Percentiles rank a stretch among this genome's conserved stretches.
Conservation (phyloP, 257 asterid species). For the Salvia rosmarinus region DNA sequence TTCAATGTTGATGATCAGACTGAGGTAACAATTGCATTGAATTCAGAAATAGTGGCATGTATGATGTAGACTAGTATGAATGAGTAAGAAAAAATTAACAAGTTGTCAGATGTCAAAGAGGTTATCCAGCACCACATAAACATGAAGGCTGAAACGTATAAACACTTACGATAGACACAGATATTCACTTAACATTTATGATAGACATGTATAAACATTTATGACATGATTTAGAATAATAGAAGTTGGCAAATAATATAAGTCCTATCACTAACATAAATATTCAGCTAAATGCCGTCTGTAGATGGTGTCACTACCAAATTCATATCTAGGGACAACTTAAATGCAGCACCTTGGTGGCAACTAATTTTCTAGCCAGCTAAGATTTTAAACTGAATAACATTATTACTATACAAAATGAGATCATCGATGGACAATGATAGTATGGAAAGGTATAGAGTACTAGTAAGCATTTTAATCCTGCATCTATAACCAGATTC, state of each 20-base stretch:
- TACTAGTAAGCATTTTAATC: neutral
- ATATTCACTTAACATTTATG: too few relatives aligned
- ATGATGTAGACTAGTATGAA: too few relatives aligned
- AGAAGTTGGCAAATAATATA: neutral
- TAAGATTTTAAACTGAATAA: constrained; percentile 4
- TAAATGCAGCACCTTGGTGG: neutral
- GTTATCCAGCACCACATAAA: neutral
- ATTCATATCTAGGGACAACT: neutral
- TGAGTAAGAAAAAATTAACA: neutral
- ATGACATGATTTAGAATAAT: neutral
- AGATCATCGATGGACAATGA: neutral
- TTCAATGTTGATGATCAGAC: too few relatives aligned
- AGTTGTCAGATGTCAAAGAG: neutral
- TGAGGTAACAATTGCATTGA: too few relatives aligned
- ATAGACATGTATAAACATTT: neutral
- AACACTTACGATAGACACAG: neutral
- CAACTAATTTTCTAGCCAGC: neutral
- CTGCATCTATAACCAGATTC: neutral
- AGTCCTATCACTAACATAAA: constrained; percentile 5
- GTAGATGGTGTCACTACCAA: neutral
- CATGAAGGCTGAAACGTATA: neutral
- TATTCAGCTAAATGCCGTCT: neutral
- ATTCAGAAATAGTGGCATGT: too few relatives aligned
- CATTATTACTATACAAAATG: neutral
- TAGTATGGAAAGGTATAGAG: neutral